Conservation (phyloP, 2,329 filamentous ascomycete species). For the Teratosphaeria nubilosa region DNA sequence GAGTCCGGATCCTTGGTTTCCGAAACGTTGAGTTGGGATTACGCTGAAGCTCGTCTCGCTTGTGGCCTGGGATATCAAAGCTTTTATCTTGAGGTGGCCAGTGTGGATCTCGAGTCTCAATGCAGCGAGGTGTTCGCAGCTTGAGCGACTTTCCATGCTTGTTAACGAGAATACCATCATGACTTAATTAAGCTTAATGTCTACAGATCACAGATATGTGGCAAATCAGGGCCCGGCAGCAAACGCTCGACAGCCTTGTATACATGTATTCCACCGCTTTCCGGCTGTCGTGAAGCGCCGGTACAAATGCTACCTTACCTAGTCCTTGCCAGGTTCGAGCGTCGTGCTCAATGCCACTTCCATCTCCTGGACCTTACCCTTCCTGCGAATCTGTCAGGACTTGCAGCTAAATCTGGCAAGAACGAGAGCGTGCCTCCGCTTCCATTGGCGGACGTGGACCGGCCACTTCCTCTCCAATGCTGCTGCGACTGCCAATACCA, state of each 20-base stretch:
- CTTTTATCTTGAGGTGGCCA: not conserved
- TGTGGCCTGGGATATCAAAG: not conserved
- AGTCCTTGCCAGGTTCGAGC: too few species aligned
- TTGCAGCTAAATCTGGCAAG: not conserved
- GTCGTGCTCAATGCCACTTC: too few species aligned
- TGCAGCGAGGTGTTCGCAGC: not conserved
- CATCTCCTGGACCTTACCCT: too few species aligned
- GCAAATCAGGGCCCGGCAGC: too few species aligned
- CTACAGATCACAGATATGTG: too few species aligned
- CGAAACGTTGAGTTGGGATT: constrained; percentile 3
- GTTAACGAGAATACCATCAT: not conserved
- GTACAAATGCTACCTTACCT: too few species aligned
- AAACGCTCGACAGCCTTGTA: too few species aligned
- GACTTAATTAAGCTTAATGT: too few species aligned
- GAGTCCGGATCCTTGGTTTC: constrained; percentile 21
- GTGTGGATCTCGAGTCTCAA: not conserved
- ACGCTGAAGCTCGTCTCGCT: not conserved
- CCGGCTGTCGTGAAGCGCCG: too few species aligned
- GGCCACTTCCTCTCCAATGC: not conserved
- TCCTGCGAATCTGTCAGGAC: too few species aligned
- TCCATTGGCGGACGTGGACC: not conserved
- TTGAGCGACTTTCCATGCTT: not conserved
- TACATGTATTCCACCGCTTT: too few species aligned
- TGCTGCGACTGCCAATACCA: not conserved
- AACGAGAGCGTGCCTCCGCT: not conserved